These are phyloP conservation scores for Tolypocladium ovalisporum DNA, from an alignment of 2,329 filamentous ascomycete genomes.

Conservation along the genomic window DNA sequence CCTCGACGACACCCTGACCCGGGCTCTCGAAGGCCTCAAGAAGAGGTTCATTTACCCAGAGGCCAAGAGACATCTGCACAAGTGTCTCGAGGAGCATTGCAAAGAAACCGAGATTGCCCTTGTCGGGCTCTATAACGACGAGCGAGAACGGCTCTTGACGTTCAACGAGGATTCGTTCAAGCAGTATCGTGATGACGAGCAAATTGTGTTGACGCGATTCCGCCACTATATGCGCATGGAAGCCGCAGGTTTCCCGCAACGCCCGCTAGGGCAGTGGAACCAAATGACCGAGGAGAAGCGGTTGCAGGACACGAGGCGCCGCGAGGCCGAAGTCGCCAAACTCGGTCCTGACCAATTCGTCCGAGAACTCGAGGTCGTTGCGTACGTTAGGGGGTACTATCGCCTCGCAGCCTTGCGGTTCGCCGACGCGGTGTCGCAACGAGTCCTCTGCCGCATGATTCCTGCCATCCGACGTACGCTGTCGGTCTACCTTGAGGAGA, in stretches of 20 bases:
- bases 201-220: slow-evolving; percentile 31
- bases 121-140: slow-evolving; percentile 36
- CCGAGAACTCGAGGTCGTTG: slow-evolving; percentile 49
- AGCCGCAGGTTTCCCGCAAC: slow-evolving; percentile 19
- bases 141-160: slow-evolving; percentile 45
- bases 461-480: slow-evolving; percentile 30
- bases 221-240: slow-evolving; percentile 39
- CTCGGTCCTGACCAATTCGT: slow-evolving; percentile 48
- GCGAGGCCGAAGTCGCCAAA: slow-evolving; percentile 30
- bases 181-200: slow-evolving; percentile 34
- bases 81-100: slow-evolving; percentile 31
- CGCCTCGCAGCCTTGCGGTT: slow-evolving; percentile 54
- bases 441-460: slow-evolving; percentile 37
- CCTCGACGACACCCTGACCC: slow-evolving; percentile 34
- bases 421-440: slow-evolving; percentile 41
- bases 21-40: slow-evolving; percentile 34
- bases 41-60: slow-evolving; percentile 39
- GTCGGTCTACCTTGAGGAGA: slow-evolving; percentile 29
- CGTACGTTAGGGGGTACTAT: slow-evolving; percentile 59
- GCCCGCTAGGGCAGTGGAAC: slow-evolving; percentile 26
- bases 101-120: slow-evolving; percentile 26
- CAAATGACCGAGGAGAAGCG: slow-evolving; percentile 38
- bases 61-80: slow-evolving; percentile 28
- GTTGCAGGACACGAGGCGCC: slow-evolving; percentile 28
- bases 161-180: slow-evolving; percentile 39